Evolutionary conservation across 1,284 basidiomycete genomes (phyloP).

Genomic region (Boletus semigastroideus): DNA sequence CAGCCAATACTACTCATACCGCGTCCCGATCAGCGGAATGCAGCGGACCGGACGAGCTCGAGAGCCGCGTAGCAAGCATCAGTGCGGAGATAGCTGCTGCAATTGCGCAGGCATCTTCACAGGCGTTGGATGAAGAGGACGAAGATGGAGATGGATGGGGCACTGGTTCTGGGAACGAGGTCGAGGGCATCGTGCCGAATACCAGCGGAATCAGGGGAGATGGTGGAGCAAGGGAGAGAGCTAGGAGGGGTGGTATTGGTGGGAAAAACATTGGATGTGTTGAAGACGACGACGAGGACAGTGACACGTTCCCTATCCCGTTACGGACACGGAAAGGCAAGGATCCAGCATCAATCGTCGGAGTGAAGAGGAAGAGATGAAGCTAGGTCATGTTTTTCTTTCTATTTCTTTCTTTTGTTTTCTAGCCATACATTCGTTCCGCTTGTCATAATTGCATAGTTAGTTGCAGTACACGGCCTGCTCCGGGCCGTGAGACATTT

Average conservation of each 20-base stretch:
- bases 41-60: slow-evolving; percentile 43
- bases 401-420: neutral
- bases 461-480: slow-evolving; percentile 13
- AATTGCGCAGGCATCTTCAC: slow-evolving; percentile 62
- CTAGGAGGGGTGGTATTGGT: slow-evolving; percentile 1
- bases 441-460: slow-evolving; percentile 20
- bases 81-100: slow-evolving; percentile 74
- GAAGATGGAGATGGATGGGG: slow-evolving; percentile 46
- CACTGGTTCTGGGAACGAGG: slow-evolving; percentile 49
- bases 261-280: slow-evolving; percentile 17
- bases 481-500: slow-evolving; percentile 32
- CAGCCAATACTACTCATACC: slow-evolving; percentile 36
- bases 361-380: slow-evolving; percentile 63
- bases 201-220: slow-evolving; percentile 57
- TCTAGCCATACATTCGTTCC: slow-evolving; percentile 9
- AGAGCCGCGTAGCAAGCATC: slow-evolving; percentile 63
- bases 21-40: slow-evolving; percentile 23
- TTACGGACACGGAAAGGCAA: slow-evolving; percentile 60
- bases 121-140: slow-evolving; percentile 54
- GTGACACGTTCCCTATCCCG: slow-evolving; percentile 63
- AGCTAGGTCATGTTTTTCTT: slow-evolving; percentile 5
- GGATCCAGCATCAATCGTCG: slow-evolving; percentile 45
- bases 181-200: slow-evolving; percentile 52
- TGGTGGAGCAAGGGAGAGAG: slow-evolving; percentile 24
- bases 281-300: slow-evolving; percentile 53